phyloP scores from a whole-genome alignment of 768 basidiomycete species.

The Hortiboletus campestris region DNA sequence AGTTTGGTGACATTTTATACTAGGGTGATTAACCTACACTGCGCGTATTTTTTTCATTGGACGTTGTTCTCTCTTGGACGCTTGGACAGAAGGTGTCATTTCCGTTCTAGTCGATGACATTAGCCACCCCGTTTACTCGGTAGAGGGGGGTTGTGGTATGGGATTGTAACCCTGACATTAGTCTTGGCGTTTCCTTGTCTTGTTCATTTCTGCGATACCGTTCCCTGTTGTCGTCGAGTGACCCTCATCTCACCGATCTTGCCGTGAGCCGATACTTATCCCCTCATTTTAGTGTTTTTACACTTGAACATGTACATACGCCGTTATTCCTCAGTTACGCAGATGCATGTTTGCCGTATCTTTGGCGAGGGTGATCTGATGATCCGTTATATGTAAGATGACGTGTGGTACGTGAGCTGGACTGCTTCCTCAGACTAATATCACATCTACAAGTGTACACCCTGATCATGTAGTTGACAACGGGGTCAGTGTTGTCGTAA shows the following conservation, averaged over 20 bases:
- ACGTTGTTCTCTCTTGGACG: slow-evolving; percentile 17
- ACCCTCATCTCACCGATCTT: not conserved
- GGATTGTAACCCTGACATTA: not conserved
- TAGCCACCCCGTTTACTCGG: not conserved
- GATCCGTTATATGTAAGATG: too few relatives aligned
- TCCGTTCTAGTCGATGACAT: slow-evolving; percentile 5
- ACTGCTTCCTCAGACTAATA: not conserved
- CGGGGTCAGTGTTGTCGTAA: too few relatives aligned
- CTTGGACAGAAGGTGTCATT: slow-evolving; percentile 15
- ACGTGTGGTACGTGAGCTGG: too few relatives aligned
- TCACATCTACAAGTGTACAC: not conserved
- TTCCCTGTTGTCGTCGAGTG: not conserved
- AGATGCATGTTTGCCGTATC: not conserved
- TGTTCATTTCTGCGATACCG: not conserved
- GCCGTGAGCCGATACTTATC: not conserved
- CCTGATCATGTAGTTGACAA: too few relatives aligned
- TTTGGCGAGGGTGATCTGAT: not conserved
- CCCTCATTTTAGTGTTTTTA: slow-evolving; percentile 1
- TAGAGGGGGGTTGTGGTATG: slow-evolving; percentile 1
- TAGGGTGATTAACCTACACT: slow-evolving; percentile 12
- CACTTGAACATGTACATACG: not conserved
- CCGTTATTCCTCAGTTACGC: not conserved
- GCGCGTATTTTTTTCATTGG: slow-evolving; percentile 12
- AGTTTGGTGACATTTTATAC: slow-evolving; percentile 17
- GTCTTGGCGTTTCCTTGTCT: not conserved